phyloP scores from a whole-genome alignment of 2,329 filamentous ascomycete species.

The Raffaelea albimanens region DNA sequence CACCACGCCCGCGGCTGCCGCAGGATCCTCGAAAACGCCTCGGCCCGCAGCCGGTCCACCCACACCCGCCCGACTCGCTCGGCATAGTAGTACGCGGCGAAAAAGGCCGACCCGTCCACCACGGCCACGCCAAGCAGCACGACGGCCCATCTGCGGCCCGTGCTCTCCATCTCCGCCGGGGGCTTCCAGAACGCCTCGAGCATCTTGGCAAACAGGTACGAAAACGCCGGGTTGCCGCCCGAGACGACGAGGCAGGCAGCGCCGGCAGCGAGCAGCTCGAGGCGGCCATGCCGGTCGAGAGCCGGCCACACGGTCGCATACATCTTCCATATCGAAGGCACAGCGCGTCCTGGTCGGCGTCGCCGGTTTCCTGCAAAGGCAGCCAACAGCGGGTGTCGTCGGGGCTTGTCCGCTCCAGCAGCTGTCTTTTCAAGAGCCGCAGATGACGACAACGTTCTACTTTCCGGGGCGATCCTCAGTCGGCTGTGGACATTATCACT shows the following conservation, averaged over 20 bases:
- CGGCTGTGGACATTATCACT: too few relatives aligned
- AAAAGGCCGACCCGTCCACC: constrained; percentile 56
- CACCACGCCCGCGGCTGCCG: constrained; percentile 75
- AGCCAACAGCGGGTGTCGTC: too few relatives aligned
- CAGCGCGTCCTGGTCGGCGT: too few relatives aligned
- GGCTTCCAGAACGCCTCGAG: constrained; percentile 58
- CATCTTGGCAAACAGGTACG: constrained; percentile 64
- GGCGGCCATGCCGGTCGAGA: constrained; percentile 40
- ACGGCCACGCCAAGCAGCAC: constrained; percentile 59
- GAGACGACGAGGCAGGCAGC: constrained; percentile 55
- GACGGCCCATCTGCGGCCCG: constrained; percentile 58
- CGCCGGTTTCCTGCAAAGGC: too few relatives aligned
- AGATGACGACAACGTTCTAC: too few relatives aligned
- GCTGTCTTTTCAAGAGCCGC: too few relatives aligned
- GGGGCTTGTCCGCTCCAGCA: too few relatives aligned
- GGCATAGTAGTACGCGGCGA: constrained; percentile 59
- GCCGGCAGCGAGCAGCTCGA: constrained; percentile 50
- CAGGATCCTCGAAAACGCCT: constrained; percentile 61
- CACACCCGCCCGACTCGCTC: constrained; percentile 66
- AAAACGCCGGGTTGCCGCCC: constrained; percentile 57
- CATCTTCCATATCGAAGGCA: too few relatives aligned
- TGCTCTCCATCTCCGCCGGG: constrained; percentile 24
- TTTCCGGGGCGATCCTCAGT: too few relatives aligned
- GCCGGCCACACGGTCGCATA: constrained; percentile 63
- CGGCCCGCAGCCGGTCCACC: constrained; percentile 61